phyloP scores from a whole-genome alignment of 345 rosid species.

The Eucalyptus sideroxylon region DNA sequence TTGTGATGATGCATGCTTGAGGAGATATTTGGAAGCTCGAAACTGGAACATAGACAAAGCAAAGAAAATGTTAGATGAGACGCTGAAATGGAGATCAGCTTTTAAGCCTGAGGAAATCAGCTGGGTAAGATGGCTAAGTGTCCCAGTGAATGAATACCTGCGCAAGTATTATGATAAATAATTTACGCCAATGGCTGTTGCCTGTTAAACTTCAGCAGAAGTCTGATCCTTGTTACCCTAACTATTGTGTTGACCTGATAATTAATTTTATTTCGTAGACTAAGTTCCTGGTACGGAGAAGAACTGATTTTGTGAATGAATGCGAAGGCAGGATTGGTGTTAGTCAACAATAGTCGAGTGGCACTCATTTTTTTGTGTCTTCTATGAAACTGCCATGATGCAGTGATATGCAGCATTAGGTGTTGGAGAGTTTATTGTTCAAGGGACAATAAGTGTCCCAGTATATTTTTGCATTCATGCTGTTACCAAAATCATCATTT shows the following conservation, averaged over 20 bases:
- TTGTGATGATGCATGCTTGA: constrained; percentile 72
- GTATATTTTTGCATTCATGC: background rate
- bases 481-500: background rate
- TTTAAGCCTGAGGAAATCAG: constrained; percentile 79
- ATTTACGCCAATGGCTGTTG: background rate
- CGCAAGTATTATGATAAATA: background rate
- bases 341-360: background rate
- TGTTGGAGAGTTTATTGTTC: background rate
- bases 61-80: constrained; percentile 75
- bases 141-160: background rate
- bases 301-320: background rate
- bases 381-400: background rate
- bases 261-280: background rate
- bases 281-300: background rate
- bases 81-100: constrained; percentile 70
- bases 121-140: constrained; percentile 43
- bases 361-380: background rate
- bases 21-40: constrained; percentile 85
- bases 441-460: background rate
- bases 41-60: constrained; percentile 73
- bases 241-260: background rate
- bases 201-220: background rate
- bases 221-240: background rate
- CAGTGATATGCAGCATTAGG: background rate
- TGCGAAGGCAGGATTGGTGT: background rate